phyloP scores from a whole-genome alignment of 2,329 filamentous ascomycete species.

The Colletotrichum eremochloae region DNA sequence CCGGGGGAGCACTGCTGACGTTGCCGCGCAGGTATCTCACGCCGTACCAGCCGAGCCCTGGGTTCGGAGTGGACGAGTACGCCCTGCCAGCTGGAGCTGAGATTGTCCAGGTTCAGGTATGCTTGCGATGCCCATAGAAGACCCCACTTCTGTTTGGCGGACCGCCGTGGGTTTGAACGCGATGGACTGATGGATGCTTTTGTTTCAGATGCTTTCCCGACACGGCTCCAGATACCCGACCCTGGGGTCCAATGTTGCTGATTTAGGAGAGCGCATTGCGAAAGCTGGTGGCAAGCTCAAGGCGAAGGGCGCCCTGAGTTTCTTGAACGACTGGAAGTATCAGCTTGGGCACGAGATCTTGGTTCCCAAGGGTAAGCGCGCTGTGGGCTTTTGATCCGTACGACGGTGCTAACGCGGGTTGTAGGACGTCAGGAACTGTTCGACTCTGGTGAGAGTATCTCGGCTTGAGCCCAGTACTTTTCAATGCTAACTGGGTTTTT shows the following conservation, averaged over 20 bases:
- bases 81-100: conserved; percentile 75
- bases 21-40: conserved; percentile 64
- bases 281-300: conserved; percentile 66
- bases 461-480: no score
- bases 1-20: not conserved
- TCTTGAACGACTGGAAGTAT: conserved; percentile 78
- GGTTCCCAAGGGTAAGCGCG: conserved; percentile 69
- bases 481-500: not conserved
- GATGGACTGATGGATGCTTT: not conserved
- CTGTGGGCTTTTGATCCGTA: not conserved
- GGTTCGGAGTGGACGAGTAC: conserved; percentile 82
- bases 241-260: conserved; percentile 65
- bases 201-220: conserved; percentile 74
- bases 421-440: conserved; percentile 77
- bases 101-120: conserved; percentile 73
- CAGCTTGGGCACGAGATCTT: conserved; percentile 78
- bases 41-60: conserved; percentile 78
- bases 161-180: not conserved
- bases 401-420: not conserved
- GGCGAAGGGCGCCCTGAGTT: conserved; percentile 71
- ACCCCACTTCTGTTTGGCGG: not conserved
- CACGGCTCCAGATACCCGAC: conserved; percentile 83
- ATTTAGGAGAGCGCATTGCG: conserved; percentile 69
- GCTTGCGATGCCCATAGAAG: conserved; percentile 25
- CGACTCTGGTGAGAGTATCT: conserved; percentile 63